Conservation (phyloP, 1,284 basidiomycete genomes). For the Golubevia pallescens region DNA sequence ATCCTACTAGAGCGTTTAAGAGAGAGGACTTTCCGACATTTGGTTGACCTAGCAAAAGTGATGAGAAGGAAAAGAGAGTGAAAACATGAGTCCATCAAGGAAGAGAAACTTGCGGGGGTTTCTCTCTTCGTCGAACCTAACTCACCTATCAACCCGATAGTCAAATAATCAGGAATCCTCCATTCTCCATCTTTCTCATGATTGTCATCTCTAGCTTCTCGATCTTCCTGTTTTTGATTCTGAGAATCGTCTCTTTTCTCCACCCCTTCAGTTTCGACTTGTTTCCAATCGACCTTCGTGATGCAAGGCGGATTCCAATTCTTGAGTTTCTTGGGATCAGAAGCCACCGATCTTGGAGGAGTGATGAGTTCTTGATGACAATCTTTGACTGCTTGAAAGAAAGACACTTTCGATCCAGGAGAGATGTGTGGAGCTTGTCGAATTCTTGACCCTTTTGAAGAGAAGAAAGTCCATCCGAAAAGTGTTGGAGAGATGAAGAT, state of each 20-base stretch:
- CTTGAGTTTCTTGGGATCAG: slow-evolving; percentile 13
- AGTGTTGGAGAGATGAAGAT: slow-evolving; percentile 1
- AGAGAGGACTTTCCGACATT: slow-evolving; percentile 92
- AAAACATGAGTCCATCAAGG: neutral
- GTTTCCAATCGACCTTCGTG: slow-evolving; percentile 34
- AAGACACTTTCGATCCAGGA: slow-evolving; percentile 16
- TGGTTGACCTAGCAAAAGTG: slow-evolving; percentile 73
- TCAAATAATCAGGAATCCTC: slow-evolving; percentile 19
- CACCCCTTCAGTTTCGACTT: slow-evolving; percentile 14
- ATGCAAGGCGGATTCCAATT: slow-evolving; percentile 31
- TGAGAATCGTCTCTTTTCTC: neutral
- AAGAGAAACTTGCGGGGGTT: too few relatives aligned
- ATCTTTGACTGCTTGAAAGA: slow-evolving; percentile 31
- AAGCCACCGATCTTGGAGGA: slow-evolving; percentile 17
- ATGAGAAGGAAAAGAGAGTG: neutral
- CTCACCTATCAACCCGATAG: slow-evolving; percentile 32
- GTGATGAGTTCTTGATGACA: slow-evolving; percentile 27
- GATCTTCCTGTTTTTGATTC: neutral
- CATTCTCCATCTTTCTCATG: neutral
- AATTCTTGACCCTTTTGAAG: neutral
- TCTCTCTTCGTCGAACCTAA: too few relatives aligned
- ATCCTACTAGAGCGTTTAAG: slow-evolving; percentile 85
- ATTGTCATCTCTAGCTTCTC: neutral
- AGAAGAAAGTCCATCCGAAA: neutral
- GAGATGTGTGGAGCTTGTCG: slow-evolving; percentile 27